Base-by-base conservation (phyloP, 148 eudicot genomes). In the Hydrangea macrophylla region DNA sequence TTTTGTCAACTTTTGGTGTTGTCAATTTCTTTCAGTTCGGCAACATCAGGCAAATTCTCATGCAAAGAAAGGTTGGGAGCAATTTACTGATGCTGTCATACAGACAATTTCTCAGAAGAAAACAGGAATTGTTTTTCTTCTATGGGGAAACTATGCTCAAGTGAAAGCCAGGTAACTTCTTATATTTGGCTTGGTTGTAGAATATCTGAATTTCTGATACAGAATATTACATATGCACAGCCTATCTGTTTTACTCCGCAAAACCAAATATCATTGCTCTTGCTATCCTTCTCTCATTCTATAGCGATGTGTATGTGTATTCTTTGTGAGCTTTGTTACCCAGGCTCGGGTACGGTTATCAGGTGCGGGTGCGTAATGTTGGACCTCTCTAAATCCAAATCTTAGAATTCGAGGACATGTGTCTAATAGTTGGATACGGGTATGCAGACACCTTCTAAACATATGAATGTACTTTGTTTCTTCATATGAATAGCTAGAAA, bases 81-180 rank as follows among this genome's bases (percentile, higher is more conserved):
- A 83, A 68, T 90, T 90, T 67, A 94, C 98, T 61, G 97, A 94
- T 88, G 86, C 97, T 72, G 86, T 94, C 40, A 94, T 94, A 36
- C 69, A 70, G 77, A 82, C 88, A 15, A 82, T 94, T 44, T 94
- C 98, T 4, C 77, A 86, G 76, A 86, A 88, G 82, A 85, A 80
- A 67, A 72, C 40, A 28, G 97, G 97, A 40, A 89, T 94, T 62
- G 88, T 90, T 53, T 94, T 94, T 73, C 83, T 94, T 78, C 88
- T 94, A 28, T 94, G 98, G 98, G 98, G 98, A 77, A 94, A 94
- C 68, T 90, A 86, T 68, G 98, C 98, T 68, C 97, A 88, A 73
- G 92, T 79, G 31, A 94, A 94, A 77, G 80, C 85, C 71, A 86
- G 91, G 97, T 92, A 80, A 58, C 30, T 44, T 62, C 25, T 59